phyloP scores from a whole-genome alignment of 345 rosid genomes.

The Dipteronia sinensis region DNA sequence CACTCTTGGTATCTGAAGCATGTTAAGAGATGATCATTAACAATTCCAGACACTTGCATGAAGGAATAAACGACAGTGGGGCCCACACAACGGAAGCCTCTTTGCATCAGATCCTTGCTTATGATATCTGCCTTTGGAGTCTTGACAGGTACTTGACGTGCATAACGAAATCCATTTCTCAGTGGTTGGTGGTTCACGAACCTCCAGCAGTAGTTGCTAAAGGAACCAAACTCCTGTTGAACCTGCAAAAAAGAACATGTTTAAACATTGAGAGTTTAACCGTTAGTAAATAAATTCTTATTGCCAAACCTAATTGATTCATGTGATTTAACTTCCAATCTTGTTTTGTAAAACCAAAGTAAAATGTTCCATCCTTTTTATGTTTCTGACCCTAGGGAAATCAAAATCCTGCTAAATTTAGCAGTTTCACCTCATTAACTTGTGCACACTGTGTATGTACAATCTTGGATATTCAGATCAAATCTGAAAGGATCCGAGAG shows the following conservation, averaged over 20 bases:
- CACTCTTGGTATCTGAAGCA: slow-evolving; percentile 81
- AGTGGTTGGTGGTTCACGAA: slow-evolving; percentile 68
- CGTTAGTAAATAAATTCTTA: background rate
- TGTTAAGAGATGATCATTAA: slow-evolving; percentile 72
- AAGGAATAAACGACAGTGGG: slow-evolving; percentile 83
- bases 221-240: slow-evolving; percentile 82
- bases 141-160: slow-evolving; percentile 82
- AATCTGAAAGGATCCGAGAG: background rate
- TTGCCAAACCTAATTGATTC: background rate
- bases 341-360: background rate
- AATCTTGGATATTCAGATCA: background rate
- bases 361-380: background rate
- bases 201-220: slow-evolving; percentile 78
- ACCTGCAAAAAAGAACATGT: slow-evolving; percentile 47
- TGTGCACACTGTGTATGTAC: background rate
- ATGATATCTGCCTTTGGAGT: slow-evolving; percentile 85
- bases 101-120: slow-evolving; percentile 89
- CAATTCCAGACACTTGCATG: slow-evolving; percentile 83
- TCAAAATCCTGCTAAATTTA: background rate
- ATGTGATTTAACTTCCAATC: background rate
- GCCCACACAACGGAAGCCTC: slow-evolving; percentile 94
- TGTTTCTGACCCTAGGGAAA: background rate
- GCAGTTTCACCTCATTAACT: background rate
- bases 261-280: background rate
- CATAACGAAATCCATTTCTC: slow-evolving; percentile 64